Base-by-base conservation (phyloP, 768 basidiomycete genomes). In the Chalciporus chontae region DNA sequence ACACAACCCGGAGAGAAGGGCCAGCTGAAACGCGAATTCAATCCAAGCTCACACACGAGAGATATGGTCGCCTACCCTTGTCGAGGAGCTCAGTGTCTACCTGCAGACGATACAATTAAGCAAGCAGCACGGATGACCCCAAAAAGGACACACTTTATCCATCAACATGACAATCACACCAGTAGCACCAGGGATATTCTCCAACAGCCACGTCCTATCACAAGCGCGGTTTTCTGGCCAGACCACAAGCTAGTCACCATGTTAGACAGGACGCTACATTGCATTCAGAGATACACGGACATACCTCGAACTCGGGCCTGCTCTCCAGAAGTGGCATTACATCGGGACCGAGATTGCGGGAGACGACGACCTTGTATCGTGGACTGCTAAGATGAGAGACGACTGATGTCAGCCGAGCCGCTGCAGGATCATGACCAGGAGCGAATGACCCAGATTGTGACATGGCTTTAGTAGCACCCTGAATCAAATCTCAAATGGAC, bases 1-100 rank as follows among this genome's bases (percentile, higher is more conserved):
- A 95, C 3, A 96, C 79, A n/a, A 90, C 84, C 39, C 79, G 80
- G 8, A 99, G 75, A 43, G 66, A 73, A 0, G 85, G 73, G 4
- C 93, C 92, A 54, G 91, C 91, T 86, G 56, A 41, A 24, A 37
- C n/a, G 5, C 14, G n/a, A 50, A 10, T 37, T 39, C 13, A 19
- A 31, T 10, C n/a, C 26, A 29, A 4, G 19, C 57, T 14, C 47
- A 47, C 40, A n/a, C 19, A 19, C 15, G 17, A 19, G 18, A 43
- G 18, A 18, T 31, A n/a, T 27, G 6, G 6, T 40, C 44, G 54
- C 56, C 47, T 18, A 73, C 78, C 78, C 55, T 54, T 65, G 48
- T 59, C 54, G 43, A 69, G 18, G 18, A 94, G 64, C 61, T 92
- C 90, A 14, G 75, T 69, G 57, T 95, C 77, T 17, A 93, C 76